Percentiles rank a stretch among this genome's conserved stretches.
phyloP scores from a whole-genome alignment of 2,329 filamentous ascomycete species.

The Colletotrichum liaoningense region DNA sequence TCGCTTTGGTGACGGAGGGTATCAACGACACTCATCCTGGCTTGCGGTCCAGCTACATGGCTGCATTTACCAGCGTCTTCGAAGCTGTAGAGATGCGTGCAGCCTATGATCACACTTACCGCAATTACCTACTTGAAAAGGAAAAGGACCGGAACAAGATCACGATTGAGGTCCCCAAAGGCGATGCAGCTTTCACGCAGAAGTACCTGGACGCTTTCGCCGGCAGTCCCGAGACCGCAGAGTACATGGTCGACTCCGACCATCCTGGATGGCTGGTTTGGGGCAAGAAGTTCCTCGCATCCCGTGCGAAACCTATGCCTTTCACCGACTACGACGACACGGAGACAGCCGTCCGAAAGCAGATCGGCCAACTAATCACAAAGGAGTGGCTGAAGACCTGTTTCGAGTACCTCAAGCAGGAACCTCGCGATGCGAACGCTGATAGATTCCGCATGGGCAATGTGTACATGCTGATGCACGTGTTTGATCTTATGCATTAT shows the following conservation, averaged over 20 bases:
- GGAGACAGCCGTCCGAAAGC: slow-evolving; percentile 78
- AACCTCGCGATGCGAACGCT: slow-evolving; percentile 82
- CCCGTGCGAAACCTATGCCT: slow-evolving; percentile 75
- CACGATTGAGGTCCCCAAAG: slow-evolving; percentile 76
- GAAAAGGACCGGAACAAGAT: slow-evolving; percentile 84
- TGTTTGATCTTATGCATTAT: slow-evolving; percentile 89
- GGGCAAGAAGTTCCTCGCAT: slow-evolving; percentile 87
- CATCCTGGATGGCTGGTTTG: slow-evolving; percentile 97
- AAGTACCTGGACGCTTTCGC: slow-evolving; percentile 84
- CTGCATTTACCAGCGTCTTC: slow-evolving; percentile 81
- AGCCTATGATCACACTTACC: slow-evolving; percentile 86
- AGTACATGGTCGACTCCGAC: slow-evolving; percentile 92
- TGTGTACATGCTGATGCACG: slow-evolving; percentile 86
- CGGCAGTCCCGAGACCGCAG: slow-evolving; percentile 71
- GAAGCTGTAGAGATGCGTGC: slow-evolving; percentile 89
- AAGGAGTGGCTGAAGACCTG: slow-evolving; percentile 87
- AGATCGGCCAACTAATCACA: slow-evolving; percentile 84
- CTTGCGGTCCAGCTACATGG: slow-evolving; percentile 82
- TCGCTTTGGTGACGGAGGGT: slow-evolving; percentile 84
- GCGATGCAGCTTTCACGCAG: slow-evolving; percentile 82
- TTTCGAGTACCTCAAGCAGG: slow-evolving; percentile 96
- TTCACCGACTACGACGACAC: slow-evolving; percentile 82
- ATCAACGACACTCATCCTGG: slow-evolving; percentile 92
- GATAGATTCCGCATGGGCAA: slow-evolving; percentile 93
- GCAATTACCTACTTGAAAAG: slow-evolving; percentile 85